phyloP scores from a whole-genome alignment of 306 rosid species.

The Amphicarpaea edgeworthii region DNA sequence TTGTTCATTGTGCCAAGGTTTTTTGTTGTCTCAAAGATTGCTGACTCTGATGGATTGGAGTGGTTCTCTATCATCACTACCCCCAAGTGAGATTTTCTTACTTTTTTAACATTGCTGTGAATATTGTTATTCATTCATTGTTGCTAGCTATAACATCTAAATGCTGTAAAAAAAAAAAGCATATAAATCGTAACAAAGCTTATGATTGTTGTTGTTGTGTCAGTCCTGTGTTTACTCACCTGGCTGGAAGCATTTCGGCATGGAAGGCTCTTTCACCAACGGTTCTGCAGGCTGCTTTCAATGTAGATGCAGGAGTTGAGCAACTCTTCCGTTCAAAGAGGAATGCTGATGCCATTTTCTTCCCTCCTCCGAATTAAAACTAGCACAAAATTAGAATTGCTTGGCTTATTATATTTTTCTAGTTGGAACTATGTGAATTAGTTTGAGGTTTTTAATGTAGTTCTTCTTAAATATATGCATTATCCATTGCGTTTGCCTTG shows the following conservation, averaged over 20 bases:
- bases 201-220: slow-evolving; percentile 12
- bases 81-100: slow-evolving; percentile 61
- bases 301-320: slow-evolving; percentile 65
- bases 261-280: slow-evolving; percentile 86
- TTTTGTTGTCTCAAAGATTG: slow-evolving; percentile 85
- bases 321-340: slow-evolving; percentile 82
- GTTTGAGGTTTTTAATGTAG: background rate
- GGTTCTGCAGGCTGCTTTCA: slow-evolving; percentile 78
- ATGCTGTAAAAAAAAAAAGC: too few species aligned
- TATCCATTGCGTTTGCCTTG: background rate
- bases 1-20: slow-evolving; percentile 89
- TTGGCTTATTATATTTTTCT: background rate
- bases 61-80: slow-evolving; percentile 95
- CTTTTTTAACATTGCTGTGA: background rate
- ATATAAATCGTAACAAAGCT: background rate
- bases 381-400: slow-evolving; percentile 16
- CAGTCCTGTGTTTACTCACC: slow-evolving; percentile 89
- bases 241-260: slow-evolving; percentile 79
- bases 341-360: slow-evolving; percentile 76
- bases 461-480: background rate
- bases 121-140: background rate
- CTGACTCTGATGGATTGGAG: slow-evolving; percentile 76
- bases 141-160: background rate
- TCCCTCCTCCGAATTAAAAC: slow-evolving; percentile 69
- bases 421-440: background rate